A percentile compares a stretch with the other conserved stretches of the same genome.
These are phyloP conservation scores for Dioszegia hungarica DNA, from an alignment of 768 basidiomycete genomes.

Conservation along the genomic window DNA sequence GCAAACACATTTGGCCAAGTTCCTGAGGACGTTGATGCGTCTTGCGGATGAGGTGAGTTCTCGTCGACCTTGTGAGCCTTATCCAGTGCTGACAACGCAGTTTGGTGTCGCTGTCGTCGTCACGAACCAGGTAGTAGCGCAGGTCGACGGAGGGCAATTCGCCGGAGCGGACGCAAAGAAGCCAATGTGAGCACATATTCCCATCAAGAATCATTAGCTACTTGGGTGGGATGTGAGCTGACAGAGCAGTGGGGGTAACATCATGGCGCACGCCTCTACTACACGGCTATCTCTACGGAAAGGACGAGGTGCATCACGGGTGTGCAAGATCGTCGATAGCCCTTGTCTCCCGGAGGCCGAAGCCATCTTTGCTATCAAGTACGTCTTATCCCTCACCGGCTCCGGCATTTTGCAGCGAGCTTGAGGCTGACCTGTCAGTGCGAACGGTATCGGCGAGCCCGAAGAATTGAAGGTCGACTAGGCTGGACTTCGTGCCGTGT, in stretches of 20 bases:
- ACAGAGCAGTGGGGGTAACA: constrained; percentile 70
- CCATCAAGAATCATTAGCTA: no score
- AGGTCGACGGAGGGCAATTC: constrained; percentile 85
- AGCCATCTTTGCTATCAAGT: constrained; percentile 81
- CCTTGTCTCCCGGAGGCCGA: constrained; percentile 96
- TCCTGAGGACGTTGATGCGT: constrained; percentile 83
- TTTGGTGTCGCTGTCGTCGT: constrained; percentile 97
- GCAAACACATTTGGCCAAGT: constrained; percentile 93
- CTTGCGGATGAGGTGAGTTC: constrained; percentile 84
- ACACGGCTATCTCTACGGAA: constrained; percentile 92
- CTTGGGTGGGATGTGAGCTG: no score
- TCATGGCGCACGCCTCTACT: constrained; percentile 97
- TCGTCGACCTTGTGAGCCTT: neutral
- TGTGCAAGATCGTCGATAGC: constrained; percentile 96
- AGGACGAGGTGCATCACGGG: constrained; percentile 80
- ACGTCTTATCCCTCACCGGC: constrained; percentile 10
- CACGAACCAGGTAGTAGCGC: constrained; percentile 99
- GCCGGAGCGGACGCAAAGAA: constrained; percentile 92
- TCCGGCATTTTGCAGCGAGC: neutral
- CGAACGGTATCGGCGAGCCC: constrained; percentile 87
- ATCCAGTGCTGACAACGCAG: constrained; percentile 51
- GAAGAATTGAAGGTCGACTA: constrained; percentile 57
- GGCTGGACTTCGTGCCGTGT: no score
- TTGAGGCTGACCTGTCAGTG: constrained; percentile 49
- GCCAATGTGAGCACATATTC: constrained; percentile 58